Evolutionary conservation across 495 filamentous ascomycete species (phyloP).

Genomic region (Aspergillus heteromorphus): DNA sequence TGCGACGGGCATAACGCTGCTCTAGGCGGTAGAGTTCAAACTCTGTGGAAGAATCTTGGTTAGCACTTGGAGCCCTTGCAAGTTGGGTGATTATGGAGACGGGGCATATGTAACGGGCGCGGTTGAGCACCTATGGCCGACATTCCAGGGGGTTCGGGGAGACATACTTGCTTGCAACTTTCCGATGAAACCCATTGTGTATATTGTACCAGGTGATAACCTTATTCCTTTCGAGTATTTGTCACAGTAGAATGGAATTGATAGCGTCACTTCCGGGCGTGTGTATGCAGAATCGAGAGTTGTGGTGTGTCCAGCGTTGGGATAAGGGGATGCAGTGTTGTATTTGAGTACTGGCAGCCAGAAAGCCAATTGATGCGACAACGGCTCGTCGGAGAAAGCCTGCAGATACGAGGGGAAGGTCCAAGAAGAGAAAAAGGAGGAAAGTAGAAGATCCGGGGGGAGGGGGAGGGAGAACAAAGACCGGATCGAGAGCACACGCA

Average conservation of each 20-base stretch:
- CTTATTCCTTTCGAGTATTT: background rate
- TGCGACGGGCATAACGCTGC: slow-evolving; percentile 83
- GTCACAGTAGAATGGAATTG: background rate
- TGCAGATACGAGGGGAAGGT: slow-evolving; percentile 6
- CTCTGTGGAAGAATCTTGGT: slow-evolving; percentile 38
- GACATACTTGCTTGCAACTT: slow-evolving; percentile 52
- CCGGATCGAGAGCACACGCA: background rate
- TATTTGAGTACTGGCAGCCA: background rate
- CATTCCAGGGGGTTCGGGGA: background rate
- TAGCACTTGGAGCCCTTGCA: slow-evolving; percentile 1
- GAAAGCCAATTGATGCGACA: background rate
- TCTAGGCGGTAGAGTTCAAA: slow-evolving; percentile 89
- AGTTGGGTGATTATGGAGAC: background rate
- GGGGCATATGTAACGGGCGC: background rate
- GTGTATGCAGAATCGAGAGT: background rate
- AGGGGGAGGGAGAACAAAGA: background rate
- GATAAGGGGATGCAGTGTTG: background rate
- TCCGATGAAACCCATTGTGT: slow-evolving; percentile 51
- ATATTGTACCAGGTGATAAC: background rate
- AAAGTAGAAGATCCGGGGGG: slow-evolving; percentile 3
- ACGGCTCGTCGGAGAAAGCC: background rate
- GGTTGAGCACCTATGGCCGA: background rate
- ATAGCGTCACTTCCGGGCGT: background rate
- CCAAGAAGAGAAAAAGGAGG: slow-evolving; percentile 2
- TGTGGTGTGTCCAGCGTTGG: background rate